Evolutionary conservation across 371 early-diverging fungal species (phyloP).

Genomic region (Zychaea mexicana): DNA sequence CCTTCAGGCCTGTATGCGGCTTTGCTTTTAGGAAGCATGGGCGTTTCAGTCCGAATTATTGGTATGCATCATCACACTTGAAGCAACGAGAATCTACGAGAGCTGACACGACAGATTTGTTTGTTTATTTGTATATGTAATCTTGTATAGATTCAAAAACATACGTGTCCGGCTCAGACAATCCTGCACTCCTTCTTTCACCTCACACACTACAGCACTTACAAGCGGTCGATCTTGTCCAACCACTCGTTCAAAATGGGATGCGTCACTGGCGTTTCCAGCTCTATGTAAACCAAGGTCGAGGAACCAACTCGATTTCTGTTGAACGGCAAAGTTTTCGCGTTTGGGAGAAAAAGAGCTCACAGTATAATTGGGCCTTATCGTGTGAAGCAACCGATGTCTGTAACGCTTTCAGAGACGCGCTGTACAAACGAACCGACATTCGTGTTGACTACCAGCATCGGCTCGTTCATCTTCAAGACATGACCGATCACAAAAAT

Average conservation of each 20-base stretch:
- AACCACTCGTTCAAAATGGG: slow-evolving; percentile 16
- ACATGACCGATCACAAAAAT: slow-evolving; percentile 10
- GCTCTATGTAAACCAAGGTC: slow-evolving; percentile 19
- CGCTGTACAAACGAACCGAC: slow-evolving; percentile 15
- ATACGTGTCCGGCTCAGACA: slow-evolving; percentile 11
- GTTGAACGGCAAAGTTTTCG: slow-evolving; percentile 24
- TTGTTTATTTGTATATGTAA: background rate
- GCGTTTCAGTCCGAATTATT: slow-evolving; percentile 37
- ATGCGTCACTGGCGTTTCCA: slow-evolving; percentile 36
- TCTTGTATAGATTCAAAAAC: slow-evolving; percentile 12
- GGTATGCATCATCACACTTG: slow-evolving; percentile 14
- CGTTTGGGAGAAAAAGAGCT: slow-evolving; percentile 33
- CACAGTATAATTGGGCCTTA: slow-evolving; percentile 30
- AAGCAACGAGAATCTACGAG: background rate
- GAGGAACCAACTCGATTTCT: slow-evolving; percentile 12
- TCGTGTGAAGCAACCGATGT: slow-evolving; percentile 23
- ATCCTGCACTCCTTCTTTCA: slow-evolving; percentile 30
- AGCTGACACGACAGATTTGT: background rate
- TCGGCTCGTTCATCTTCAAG: slow-evolving; percentile 31
- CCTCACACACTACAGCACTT: slow-evolving; percentile 40
- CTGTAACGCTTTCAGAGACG: slow-evolving; percentile 13
- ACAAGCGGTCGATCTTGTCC: slow-evolving; percentile 24
- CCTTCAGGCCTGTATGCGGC: slow-evolving; percentile 42
- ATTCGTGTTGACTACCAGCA: slow-evolving; percentile 31
- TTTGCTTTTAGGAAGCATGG: slow-evolving; percentile 31